These are phyloP conservation scores for Artemisia annua DNA, from an alignment of 129 eudicot genomes.

Conservation along the genomic window DNA sequence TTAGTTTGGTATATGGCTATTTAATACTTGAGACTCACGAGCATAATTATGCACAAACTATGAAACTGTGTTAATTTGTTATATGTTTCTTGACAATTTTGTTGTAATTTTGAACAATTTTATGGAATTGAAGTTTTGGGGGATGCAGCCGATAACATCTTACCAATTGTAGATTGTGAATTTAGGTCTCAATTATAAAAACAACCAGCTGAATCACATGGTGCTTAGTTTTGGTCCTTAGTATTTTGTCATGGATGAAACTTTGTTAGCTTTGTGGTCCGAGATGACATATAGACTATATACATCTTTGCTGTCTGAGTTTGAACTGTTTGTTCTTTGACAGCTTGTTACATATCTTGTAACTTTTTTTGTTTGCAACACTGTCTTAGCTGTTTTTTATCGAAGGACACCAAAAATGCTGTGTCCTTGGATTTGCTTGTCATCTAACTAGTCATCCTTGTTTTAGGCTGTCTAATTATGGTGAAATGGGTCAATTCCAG, in stretches of 20 bases:
- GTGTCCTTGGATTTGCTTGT: neutral
- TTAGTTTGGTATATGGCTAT: neutral
- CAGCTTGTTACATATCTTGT: slow-evolving; percentile 2
- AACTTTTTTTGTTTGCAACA: neutral
- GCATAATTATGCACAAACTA: neutral
- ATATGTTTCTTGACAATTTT: neutral
- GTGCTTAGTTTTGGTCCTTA: neutral
- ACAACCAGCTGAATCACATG: neutral
- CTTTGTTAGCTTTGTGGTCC: neutral
- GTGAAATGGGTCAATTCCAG: neutral
- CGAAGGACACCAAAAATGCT: neutral
- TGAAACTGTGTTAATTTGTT: neutral
- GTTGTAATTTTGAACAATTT: slow-evolving; percentile 5
- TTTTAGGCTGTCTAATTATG: neutral
- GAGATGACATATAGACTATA: neutral
- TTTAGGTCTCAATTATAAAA: too few relatives aligned
- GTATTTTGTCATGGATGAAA: neutral
- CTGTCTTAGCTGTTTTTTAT: neutral
- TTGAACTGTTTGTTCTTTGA: neutral
- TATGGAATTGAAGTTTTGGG: neutral
- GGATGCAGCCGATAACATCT: neutral
- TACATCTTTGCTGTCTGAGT: neutral
- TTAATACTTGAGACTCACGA: neutral
- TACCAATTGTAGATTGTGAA: too few relatives aligned
- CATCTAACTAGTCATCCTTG: too few relatives aligned